Evolutionary conservation across 495 filamentous ascomycete species (phyloP).

Genomic region (Penicillium argentinense): DNA sequence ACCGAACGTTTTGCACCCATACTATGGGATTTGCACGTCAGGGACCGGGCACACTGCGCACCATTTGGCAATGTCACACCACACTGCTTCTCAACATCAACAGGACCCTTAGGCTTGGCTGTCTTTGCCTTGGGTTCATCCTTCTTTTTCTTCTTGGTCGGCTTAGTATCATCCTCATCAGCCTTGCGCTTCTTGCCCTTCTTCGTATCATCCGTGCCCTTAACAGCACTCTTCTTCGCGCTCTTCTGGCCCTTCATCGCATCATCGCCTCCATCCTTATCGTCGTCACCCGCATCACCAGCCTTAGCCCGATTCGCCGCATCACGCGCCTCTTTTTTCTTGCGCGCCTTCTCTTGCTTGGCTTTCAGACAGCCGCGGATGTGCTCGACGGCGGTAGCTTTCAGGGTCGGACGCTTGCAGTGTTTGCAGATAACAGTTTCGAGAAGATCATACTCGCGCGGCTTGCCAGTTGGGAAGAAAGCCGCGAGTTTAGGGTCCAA

Average conservation of each 20-base stretch:
- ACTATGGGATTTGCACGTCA: slow-evolving; percentile 95
- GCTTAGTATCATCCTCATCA: slow-evolving; percentile 67
- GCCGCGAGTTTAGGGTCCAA: slow-evolving; percentile 67
- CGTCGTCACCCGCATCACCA: slow-evolving; percentile 61
- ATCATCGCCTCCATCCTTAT: slow-evolving; percentile 39
- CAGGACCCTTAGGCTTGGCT: slow-evolving; percentile 88
- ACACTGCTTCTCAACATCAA: slow-evolving; percentile 97
- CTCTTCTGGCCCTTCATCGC: slow-evolving; percentile 56
- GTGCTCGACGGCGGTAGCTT: slow-evolving; percentile 61
- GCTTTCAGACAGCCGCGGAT: slow-evolving; percentile 67
- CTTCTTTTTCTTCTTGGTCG: slow-evolving; percentile 90
- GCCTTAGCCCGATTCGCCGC: slow-evolving; percentile 62
- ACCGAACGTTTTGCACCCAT: slow-evolving; percentile 96
- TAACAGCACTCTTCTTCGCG: slow-evolving; percentile 69
- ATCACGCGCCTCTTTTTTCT: slow-evolving; percentile 71
- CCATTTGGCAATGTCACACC: slow-evolving; percentile 85
- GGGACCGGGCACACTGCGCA: slow-evolving; percentile 81
- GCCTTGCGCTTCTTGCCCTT: slow-evolving; percentile 95
- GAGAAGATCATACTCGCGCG: slow-evolving; percentile 62
- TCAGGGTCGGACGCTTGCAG: slow-evolving; percentile 73
- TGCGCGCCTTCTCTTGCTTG: slow-evolving; percentile 80
- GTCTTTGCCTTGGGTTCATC: slow-evolving; percentile 84
- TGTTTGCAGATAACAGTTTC: slow-evolving; percentile 76
- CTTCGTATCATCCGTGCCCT: slow-evolving; percentile 61
- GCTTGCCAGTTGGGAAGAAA: slow-evolving; percentile 71